phyloP scores from a whole-genome alignment of 352 stramenopile species.

The Phytophthora pseudosyringae region DNA sequence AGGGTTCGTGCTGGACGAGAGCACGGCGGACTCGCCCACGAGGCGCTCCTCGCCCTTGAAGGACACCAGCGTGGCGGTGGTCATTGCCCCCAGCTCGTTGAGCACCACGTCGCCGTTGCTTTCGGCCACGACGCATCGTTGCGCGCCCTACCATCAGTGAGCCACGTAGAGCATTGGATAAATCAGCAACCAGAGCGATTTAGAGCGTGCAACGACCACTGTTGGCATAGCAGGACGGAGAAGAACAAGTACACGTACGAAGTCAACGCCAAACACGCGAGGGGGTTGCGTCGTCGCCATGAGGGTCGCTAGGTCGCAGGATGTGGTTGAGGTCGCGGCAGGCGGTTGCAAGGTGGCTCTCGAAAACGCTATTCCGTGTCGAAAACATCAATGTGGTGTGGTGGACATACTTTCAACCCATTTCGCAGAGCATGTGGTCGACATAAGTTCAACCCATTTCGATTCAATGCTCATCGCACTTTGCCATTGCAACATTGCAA shows the following conservation, averaged over 20 bases:
- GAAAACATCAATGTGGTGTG: constrained; percentile 5
- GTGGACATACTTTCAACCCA: constrained; percentile 7
- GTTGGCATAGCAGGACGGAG: not conserved
- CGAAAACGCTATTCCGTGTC: constrained; percentile 34
- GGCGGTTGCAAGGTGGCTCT: constrained; percentile 6
- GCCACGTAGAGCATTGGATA: constrained; percentile 10
- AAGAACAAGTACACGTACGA: constrained; percentile 50
- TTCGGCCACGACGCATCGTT: constrained; percentile 79
- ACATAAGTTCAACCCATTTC: constrained; percentile 4
- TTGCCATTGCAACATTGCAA: constrained; percentile 6
- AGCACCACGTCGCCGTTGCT: constrained; percentile 83
- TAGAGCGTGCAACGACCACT: constrained; percentile 5
- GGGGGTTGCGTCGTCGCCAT: constrained; percentile 35
- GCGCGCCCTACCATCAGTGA: constrained; percentile 55
- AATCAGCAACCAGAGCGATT: not conserved
- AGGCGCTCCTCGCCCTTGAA: constrained; percentile 89
- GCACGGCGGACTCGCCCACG: constrained; percentile 85
- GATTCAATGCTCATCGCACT: constrained; percentile 10
- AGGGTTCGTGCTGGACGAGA: constrained; percentile 86
- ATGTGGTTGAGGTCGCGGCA: constrained; percentile 9
- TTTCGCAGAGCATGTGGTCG: constrained; percentile 19
- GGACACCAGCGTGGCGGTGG: constrained; percentile 85
- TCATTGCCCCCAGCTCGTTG: constrained; percentile 90
- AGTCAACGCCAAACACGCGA: constrained; percentile 81
- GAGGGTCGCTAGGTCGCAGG: constrained; percentile 23